Base-by-base conservation (phyloP, 176 grass and related monocot genomes). In the Canna indica region DNA sequence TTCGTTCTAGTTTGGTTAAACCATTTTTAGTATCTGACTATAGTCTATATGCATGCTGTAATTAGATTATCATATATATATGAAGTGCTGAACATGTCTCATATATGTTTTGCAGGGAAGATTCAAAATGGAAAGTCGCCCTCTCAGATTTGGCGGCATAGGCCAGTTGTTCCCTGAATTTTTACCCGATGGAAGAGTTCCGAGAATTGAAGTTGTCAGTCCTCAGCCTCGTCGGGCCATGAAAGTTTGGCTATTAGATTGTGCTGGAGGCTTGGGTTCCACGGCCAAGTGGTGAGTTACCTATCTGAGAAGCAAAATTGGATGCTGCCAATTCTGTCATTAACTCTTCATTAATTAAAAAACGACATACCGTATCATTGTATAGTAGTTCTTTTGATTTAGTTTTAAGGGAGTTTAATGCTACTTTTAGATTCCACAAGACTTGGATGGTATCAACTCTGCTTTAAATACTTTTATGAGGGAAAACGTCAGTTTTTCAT, bases 211-310 rank as follows among this genome's bases (percentile, higher is more conserved):
- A 50, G 28, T 70, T 4, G 33, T 70, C 68, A 50, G 46, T 33
- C 68, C 68, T 20, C 68, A 70, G 28, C 68, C 68, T 32, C 68
- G 45, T n/a, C 68, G 45, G 8, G 68, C 68, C 2, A 17, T 12
- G 26, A 50, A 33, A 22, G 44, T 22, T 24, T 20, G 16, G 8
- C 6, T 50, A 16, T 32, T 33, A 3, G 68, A 70, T 52, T 22
- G 30, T 2, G 24, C 32, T 27, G 46, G 13, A 5, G 28, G 45
- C 22, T 48, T 70, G 0, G 16, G 45, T 11, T 50, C 68, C 45
- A 52, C 10, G 17, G 29, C 44, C 1, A 70, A 70, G 17, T 22
- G 68, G 68, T 70, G 68, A 24, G 44, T 52, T 9, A 69, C 24
- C 31, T 35, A 20, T 8, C 11, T 1, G 13, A 11, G 25, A 10